Conservation (phyloP, 768 basidiomycete species). For the Chalciporus pseudorubinellus region DNA sequence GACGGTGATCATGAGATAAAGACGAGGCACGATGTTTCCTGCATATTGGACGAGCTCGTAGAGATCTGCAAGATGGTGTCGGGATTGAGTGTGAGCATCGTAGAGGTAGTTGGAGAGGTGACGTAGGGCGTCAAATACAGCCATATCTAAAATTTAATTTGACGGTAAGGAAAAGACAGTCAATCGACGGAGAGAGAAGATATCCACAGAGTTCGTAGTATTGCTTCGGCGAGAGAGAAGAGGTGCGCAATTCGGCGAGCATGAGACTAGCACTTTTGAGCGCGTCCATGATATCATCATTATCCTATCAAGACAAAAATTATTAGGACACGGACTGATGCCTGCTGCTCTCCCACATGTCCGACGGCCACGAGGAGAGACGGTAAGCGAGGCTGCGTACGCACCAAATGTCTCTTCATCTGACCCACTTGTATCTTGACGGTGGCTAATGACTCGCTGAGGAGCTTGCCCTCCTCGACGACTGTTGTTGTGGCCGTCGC, state of each 20-base stretch:
- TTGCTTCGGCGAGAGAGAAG: slow-evolving; percentile 91
- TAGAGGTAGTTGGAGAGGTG: slow-evolving; percentile 95
- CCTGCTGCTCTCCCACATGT: background rate
- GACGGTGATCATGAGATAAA: slow-evolving; percentile 99
- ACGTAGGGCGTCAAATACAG: slow-evolving; percentile 94
- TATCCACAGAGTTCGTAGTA: slow-evolving; percentile 92
- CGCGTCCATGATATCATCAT: slow-evolving; percentile 98
- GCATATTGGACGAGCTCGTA: slow-evolving; percentile 99
- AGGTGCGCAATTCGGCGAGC: slow-evolving; percentile 94
- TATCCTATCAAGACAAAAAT: slow-evolving; percentile 52
- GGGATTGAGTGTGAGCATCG: slow-evolving; percentile 87
- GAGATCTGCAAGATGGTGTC: slow-evolving; percentile 95
- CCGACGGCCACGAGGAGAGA: background rate
- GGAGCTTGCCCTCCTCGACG: slow-evolving; percentile 77
- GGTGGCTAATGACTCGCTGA: slow-evolving; percentile 80
- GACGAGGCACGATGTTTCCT: slow-evolving; percentile 89
- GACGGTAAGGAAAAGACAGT: background rate
- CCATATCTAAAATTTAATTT: slow-evolving; percentile 73
- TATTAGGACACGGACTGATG: background rate
- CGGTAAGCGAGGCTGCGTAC: slow-evolving; percentile 23
- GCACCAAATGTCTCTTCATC: slow-evolving; percentile 90
- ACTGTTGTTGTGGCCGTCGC: slow-evolving; percentile 34
- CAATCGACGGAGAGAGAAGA: background rate
- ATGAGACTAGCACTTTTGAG: slow-evolving; percentile 96
- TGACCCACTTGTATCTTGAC: slow-evolving; percentile 92